Conservation (phyloP, 805 yeast genomes). For the Monosporozyma unispora region DNA sequence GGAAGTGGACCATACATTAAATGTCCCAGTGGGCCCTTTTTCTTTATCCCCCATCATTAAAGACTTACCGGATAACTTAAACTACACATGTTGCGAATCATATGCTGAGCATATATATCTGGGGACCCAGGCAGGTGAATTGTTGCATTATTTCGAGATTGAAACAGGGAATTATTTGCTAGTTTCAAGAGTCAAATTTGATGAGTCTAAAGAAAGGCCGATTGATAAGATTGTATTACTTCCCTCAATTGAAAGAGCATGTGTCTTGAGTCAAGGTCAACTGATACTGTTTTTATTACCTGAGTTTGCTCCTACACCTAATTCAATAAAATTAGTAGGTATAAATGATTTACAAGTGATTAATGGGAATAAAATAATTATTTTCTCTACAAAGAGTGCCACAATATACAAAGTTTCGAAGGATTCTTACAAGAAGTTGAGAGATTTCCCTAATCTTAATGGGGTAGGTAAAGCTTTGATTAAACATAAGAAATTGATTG, state of each 20-base stretch:
- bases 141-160: constrained; percentile 29
- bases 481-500: constrained; percentile 11
- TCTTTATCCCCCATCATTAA: constrained; percentile 16
- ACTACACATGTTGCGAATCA: constrained; percentile 20
- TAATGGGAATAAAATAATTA: constrained; percentile 9
- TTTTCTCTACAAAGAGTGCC: constrained; percentile 10
- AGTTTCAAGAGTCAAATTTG: constrained; percentile 25
- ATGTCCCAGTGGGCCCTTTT: constrained; percentile 17
- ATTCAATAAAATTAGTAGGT: constrained; percentile 10
- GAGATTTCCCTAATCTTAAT: constrained; percentile 4
- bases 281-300: constrained; percentile 25
- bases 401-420: constrained; percentile 10
- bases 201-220: constrained; percentile 6
- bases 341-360: constrained; percentile 14
- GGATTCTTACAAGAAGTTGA: constrained; percentile 5
- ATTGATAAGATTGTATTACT: constrained; percentile 22
- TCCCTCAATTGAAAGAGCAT: constrained; percentile 25
- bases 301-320: constrained; percentile 30
- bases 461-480: constrained; percentile 6
- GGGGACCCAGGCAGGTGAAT: constrained; percentile 26
- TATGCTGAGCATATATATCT: constrained; percentile 26
- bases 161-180: constrained; percentile 25
- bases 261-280: constrained; percentile 15
- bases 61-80: constrained; percentile 18
- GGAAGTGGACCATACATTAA: background rate